phyloP scores from a whole-genome alignment of 2,329 filamentous ascomycete genomes.

The Apiospora pterosperma region DNA sequence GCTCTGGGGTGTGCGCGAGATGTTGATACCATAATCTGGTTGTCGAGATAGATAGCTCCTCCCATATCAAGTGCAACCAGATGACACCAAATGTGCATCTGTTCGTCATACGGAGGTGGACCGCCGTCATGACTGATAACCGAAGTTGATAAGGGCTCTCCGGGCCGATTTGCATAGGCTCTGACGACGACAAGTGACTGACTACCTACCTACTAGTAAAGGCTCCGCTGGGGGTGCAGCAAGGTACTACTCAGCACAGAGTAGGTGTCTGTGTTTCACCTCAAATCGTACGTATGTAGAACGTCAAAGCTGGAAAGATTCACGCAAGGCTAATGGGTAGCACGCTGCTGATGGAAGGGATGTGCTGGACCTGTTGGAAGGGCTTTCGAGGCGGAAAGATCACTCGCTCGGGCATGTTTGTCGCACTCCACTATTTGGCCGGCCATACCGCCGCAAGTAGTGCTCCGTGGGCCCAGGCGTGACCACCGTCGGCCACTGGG shows the following conservation, averaged over 20 bases:
- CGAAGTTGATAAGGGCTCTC: not conserved
- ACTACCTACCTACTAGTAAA: no score
- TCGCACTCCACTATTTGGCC: constrained; percentile 53
- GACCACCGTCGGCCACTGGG: constrained; percentile 11
- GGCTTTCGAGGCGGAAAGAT: not conserved
- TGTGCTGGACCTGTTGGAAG: not conserved
- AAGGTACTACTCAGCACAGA: not conserved
- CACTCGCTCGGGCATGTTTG: not conserved
- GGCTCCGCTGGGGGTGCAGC: not conserved
- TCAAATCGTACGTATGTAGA: not conserved
- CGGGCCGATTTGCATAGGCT: not conserved
- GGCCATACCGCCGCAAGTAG: constrained; percentile 51
- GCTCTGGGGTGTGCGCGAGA: not conserved
- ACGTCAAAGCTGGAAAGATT: constrained; percentile 1
- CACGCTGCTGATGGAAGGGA: not conserved
- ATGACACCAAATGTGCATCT: not conserved
- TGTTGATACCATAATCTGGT: not conserved
- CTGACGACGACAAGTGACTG: not conserved
- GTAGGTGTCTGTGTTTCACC: not conserved
- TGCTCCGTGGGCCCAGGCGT: constrained; percentile 21
- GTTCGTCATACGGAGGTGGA: not conserved
- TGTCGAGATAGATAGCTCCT: not conserved
- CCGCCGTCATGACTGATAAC: not conserved
- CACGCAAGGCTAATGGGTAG: not conserved
- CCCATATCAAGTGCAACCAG: not conserved